phyloP scores from a whole-genome alignment of 2,329 filamentous ascomycete species.

The Colletotrichum spinosum region DNA sequence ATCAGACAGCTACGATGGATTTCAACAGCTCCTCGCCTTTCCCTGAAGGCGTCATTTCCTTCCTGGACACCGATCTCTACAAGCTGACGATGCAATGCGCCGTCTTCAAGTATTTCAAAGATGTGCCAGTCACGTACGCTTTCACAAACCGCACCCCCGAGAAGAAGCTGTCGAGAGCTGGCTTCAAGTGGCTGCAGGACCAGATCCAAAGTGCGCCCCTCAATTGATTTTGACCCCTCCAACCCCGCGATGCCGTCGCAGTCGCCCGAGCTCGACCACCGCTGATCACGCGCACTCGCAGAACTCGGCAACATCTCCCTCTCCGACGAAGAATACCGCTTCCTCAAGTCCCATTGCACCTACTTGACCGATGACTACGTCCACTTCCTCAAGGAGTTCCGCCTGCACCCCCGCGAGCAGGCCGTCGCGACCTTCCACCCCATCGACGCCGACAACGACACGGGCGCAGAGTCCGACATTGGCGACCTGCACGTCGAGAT shows the following conservation, averaged over 20 bases:
- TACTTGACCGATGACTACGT: slow-evolving; percentile 86
- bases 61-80: slow-evolving; percentile 88
- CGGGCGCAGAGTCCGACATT: slow-evolving; percentile 71
- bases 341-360: slow-evolving; percentile 80
- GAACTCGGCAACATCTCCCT: slow-evolving; percentile 86
- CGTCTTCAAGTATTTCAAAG: slow-evolving; percentile 90
- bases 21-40: slow-evolving; percentile 75
- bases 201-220: slow-evolving; percentile 79
- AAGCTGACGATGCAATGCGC: slow-evolving; percentile 99
- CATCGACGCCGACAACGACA: slow-evolving; percentile 62
- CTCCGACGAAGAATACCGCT: slow-evolving; percentile 82
- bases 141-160: slow-evolving; percentile 96
- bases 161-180: slow-evolving; percentile 87
- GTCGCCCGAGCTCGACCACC: not conserved
- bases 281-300: slow-evolving; percentile 47
- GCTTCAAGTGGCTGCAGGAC: slow-evolving; percentile 85
- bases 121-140: slow-evolving; percentile 85
- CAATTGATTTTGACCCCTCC: slow-evolving; percentile 15
- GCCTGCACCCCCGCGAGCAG: slow-evolving; percentile 83
- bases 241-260: not conserved
- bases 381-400: slow-evolving; percentile 83
- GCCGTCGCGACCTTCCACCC: slow-evolving; percentile 76
- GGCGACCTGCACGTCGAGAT: slow-evolving; percentile 84
- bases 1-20: slow-evolving; percentile 58
- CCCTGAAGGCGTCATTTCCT: slow-evolving; percentile 83